These are phyloP conservation scores for Trichosporon faecale DNA, from an alignment of 1,284 basidiomycete genomes.

Conservation along the genomic window DNA sequence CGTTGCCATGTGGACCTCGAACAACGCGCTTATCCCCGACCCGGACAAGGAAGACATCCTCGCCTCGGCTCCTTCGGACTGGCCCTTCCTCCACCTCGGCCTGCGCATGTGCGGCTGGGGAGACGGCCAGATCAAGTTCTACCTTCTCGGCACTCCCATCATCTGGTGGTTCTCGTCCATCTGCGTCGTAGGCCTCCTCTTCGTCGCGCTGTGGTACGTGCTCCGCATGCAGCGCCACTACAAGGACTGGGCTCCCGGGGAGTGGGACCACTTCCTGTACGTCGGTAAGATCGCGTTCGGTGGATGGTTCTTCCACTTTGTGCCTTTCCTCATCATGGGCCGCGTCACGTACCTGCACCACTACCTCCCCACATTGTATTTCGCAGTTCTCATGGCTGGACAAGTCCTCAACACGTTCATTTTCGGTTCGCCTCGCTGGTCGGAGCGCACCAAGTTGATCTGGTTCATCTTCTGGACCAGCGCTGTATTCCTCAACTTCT, in stretches of 20 bases:
- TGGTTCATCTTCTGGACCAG: conserved; percentile 64
- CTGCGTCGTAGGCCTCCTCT: conserved; percentile 63
- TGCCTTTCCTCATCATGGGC: conserved; percentile 94
- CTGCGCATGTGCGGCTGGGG: conserved; percentile 98
- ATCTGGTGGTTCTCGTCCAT: conserved; percentile 83
- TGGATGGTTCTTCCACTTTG: conserved; percentile 91
- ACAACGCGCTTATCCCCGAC: conserved; percentile 94
- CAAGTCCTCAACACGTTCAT: conserved; percentile 90
- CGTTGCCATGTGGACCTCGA: conserved; percentile 99
- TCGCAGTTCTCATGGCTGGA: conserved; percentile 85
- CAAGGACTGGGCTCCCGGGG: conserved; percentile 83
- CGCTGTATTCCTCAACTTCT: conserved; percentile 73
- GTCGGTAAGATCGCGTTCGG: conserved; percentile 85
- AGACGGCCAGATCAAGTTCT: conserved; percentile 83
- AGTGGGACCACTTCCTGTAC: conserved; percentile 94
- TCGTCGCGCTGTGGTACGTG: conserved; percentile 67
- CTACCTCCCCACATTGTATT: conserved; percentile 86
- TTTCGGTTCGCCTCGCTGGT: conserved; percentile 67
- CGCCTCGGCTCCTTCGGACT: conserved; percentile 85
- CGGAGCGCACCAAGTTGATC: conserved; percentile 64
- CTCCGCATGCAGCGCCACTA: conserved; percentile 84
- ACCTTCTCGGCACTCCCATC: conserved; percentile 86
- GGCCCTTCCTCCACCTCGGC: conserved; percentile 86
- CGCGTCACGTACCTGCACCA: conserved; percentile 60
- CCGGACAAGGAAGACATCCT: conserved; percentile 98